A percentile compares a stretch with the other conserved stretches of the same genome.
Conservation (phyloP, 768 basidiomycete genomes). For the Pulveroboletus sp. region DNA sequence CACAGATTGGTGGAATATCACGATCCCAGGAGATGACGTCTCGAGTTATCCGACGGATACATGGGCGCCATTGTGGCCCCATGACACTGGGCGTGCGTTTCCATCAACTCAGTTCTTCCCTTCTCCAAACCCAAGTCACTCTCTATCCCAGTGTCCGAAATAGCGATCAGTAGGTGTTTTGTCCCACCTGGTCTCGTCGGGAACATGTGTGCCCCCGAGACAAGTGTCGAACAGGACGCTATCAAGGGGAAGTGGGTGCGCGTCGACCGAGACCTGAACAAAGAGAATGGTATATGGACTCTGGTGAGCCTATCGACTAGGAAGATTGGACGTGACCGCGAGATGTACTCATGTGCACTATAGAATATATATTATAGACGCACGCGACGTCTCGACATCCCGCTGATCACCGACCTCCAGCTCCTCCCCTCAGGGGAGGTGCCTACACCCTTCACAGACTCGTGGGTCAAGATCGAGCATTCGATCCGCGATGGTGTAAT, state of each 20-base stretch:
- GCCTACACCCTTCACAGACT: conserved; percentile 40
- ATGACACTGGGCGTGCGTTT: conserved; percentile 28
- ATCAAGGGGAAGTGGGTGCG: conserved; percentile 87
- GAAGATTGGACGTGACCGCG: not conserved
- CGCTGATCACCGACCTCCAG: conserved; percentile 68
- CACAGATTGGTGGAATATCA: conserved; percentile 18
- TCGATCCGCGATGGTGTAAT: conserved; percentile 64
- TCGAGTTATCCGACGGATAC: conserved; percentile 73
- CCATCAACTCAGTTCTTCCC: not conserved
- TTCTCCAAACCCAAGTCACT: not conserved
- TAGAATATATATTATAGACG: conserved; percentile 79
- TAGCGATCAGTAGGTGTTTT: conserved; percentile 63
- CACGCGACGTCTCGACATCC: conserved; percentile 75
- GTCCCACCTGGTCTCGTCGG: conserved; percentile 53
- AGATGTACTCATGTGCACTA: not conserved
- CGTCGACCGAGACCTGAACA: conserved; percentile 77
- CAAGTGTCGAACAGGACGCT: conserved; percentile 68
- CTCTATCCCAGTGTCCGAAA: conserved; percentile 66
- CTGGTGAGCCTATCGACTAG: conserved; percentile 41
- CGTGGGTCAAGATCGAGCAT: conserved; percentile 61
- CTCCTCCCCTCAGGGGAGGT: conserved; percentile 55
- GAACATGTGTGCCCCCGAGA: conserved; percentile 62
- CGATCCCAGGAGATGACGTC: conserved; percentile 37
- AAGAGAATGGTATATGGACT: conserved; percentile 52
- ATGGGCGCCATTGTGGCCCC: conserved; percentile 25